Conservation (phyloP, 2,329 filamentous ascomycete species). For the Samsoniella hepiali region DNA sequence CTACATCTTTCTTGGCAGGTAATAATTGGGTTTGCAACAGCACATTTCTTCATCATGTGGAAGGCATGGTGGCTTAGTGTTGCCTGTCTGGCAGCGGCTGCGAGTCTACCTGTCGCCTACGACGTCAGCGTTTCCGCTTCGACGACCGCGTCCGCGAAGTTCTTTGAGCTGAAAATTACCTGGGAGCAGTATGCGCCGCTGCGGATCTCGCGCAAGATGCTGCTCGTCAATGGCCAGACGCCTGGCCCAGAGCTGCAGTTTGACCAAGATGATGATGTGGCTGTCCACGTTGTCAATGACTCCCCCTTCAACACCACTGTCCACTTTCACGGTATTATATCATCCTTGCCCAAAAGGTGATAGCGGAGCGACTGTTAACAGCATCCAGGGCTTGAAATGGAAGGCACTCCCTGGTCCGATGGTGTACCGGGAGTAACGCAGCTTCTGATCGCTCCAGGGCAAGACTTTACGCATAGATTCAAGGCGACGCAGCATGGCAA, state of each 20-base stretch:
- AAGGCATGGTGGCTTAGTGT: not conserved
- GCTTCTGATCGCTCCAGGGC: constrained; percentile 45
- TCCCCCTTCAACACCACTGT: constrained; percentile 47
- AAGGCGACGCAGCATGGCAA: constrained; percentile 54
- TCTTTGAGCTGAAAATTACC: constrained; percentile 32
- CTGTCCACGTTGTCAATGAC: constrained; percentile 44
- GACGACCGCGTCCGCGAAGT: constrained; percentile 3
- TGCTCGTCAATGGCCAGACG: constrained; percentile 57
- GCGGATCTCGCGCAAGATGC: constrained; percentile 43
- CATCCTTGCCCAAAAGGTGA: too few species aligned
- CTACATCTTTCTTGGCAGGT: not conserved
- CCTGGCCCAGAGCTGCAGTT: constrained; percentile 59
- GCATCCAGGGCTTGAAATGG: constrained; percentile 45
- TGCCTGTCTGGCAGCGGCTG: not conserved
- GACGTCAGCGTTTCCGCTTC: not conserved
- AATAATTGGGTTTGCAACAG: not conserved
- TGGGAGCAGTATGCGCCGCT: constrained; percentile 40
- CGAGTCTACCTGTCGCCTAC: not conserved
- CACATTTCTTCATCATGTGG: not conserved
- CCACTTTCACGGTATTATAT: constrained; percentile 46
- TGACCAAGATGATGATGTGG: constrained; percentile 48
- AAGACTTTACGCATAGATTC: constrained; percentile 51
- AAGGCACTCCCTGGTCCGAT: constrained; percentile 56
- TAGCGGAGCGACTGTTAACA: not conserved
- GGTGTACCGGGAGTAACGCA: constrained; percentile 58